These are phyloP conservation scores for Solanum commersonii DNA, from an alignment of 257 asterid genomes.

Conservation along the genomic window DNA sequence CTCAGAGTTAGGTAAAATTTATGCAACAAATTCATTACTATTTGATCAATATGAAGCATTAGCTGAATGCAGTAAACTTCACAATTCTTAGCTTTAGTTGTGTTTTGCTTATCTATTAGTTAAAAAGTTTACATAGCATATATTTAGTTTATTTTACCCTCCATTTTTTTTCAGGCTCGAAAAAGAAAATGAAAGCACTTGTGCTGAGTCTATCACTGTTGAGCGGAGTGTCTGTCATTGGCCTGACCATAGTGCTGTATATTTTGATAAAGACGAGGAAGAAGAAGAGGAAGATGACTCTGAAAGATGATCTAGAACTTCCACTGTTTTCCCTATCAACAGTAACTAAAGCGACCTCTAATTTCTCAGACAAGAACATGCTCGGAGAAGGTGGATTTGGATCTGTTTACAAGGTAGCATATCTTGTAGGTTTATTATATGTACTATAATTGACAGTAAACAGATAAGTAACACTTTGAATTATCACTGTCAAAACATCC, in stretches of 20 bases:
- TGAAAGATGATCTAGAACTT: slow-evolving; percentile 6
- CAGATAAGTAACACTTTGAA: not conserved
- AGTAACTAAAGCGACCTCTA: slow-evolving; percentile 13
- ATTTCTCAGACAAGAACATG: slow-evolving; percentile 10
- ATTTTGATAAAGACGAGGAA: not conserved
- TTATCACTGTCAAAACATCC: not conserved
- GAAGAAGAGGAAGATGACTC: not conserved
- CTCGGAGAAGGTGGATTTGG: slow-evolving; percentile 24
- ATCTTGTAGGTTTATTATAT: not conserved
- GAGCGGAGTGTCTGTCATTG: not conserved
- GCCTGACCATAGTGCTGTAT: not conserved
- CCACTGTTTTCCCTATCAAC: slow-evolving; percentile 10
- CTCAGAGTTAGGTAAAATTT: not conserved
- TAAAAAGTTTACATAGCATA: not conserved
- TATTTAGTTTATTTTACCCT: not conserved
- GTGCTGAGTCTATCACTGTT: not conserved
- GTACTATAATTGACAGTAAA: not conserved
- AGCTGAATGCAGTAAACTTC: not conserved
- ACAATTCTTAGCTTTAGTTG: not conserved
- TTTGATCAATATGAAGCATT: not conserved
- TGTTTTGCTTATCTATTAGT: not conserved
- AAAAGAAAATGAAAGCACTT: not conserved
- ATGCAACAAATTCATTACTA: not conserved
- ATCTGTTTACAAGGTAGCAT: slow-evolving; percentile 21
- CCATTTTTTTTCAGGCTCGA: not conserved